phyloP scores from a whole-genome alignment of 768 basidiomycete species.

The Megacollybia marginata region DNA sequence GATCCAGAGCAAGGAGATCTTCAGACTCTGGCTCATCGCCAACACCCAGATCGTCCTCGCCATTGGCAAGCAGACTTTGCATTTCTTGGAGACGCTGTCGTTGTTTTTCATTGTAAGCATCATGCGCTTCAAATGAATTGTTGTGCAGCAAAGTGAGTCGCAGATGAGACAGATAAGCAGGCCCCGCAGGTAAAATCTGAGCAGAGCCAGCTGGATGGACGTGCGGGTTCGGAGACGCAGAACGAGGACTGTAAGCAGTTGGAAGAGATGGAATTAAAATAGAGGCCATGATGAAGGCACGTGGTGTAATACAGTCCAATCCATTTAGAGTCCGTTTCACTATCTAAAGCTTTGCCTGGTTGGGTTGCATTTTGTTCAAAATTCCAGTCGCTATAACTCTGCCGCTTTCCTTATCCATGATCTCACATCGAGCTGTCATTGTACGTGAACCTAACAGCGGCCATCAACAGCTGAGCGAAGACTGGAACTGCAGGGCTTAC shows the following conservation, averaged over 20 bases:
- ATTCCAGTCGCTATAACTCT: slow-evolving; percentile 58
- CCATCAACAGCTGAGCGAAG: neutral
- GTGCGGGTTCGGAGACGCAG: slow-evolving; percentile 22
- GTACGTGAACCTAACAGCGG: slow-evolving; percentile 13
- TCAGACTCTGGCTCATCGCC: slow-evolving; percentile 82
- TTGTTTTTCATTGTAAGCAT: slow-evolving; percentile 54
- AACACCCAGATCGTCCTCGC: slow-evolving; percentile 83
- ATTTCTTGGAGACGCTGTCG: slow-evolving; percentile 42
- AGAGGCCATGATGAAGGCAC: slow-evolving; percentile 14
- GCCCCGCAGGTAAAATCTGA: slow-evolving; percentile 71
- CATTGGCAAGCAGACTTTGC: slow-evolving; percentile 31
- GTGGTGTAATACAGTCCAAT: too few species aligned
- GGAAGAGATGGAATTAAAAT: slow-evolving; percentile 30
- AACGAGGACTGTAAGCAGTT: slow-evolving; percentile 33
- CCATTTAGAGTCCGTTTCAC: too few species aligned
- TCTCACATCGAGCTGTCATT: slow-evolving; percentile 14
- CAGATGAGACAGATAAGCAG: slow-evolving; percentile 80
- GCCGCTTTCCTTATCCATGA: slow-evolving; percentile 52
- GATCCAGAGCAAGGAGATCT: slow-evolving; percentile 70
- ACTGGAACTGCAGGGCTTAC: slow-evolving; percentile 26
- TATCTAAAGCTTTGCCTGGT: slow-evolving; percentile 33
- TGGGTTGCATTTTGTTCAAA: slow-evolving; percentile 70
- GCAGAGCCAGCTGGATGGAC: slow-evolving; percentile 18
- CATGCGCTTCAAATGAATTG: slow-evolving; percentile 78
- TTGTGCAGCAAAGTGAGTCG: slow-evolving; percentile 67